Evolutionary conservation across 2,329 filamentous ascomycete genomes (phyloP).

Genomic region (Aspergillus felis): DNA sequence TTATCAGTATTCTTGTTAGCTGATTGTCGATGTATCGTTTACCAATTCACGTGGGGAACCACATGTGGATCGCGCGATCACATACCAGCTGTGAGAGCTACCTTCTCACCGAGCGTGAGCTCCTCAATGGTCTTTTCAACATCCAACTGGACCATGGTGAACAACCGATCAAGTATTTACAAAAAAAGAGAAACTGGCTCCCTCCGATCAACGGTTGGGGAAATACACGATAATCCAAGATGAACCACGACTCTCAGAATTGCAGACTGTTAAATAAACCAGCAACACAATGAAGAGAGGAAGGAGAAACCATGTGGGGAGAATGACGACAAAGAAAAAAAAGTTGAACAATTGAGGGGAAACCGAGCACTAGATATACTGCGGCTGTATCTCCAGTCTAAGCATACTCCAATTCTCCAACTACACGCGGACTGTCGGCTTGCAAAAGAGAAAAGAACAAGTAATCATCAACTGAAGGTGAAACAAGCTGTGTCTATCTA

Average conservation of each 20-base stretch:
- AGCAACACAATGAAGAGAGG: background rate
- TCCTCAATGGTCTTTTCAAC: conserved; percentile 49
- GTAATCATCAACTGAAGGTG: background rate
- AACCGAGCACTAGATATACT: background rate
- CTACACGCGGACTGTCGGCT: background rate
- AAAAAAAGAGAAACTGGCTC: background rate
- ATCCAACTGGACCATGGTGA: conserved; percentile 32
- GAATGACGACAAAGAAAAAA: background rate
- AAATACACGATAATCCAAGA: background rate
- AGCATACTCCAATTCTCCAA: background rate
- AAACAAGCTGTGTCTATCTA: background rate
- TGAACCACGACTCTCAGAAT: background rate
- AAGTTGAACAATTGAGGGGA: background rate
- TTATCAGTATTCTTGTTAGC: background rate
- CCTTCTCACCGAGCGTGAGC: conserved; percentile 58
- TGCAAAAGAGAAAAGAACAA: background rate
- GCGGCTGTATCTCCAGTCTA: background rate
- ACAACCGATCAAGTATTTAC: background rate
- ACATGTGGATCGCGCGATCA: background rate
- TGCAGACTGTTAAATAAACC: background rate
- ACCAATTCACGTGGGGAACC: too few species aligned
- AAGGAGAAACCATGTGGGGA: background rate
- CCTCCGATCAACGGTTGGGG: conserved; percentile 5
- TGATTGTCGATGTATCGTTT: background rate
- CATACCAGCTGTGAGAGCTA: conserved; percentile 37